Percentiles rank a stretch among this genome's conserved stretches.
These are phyloP conservation scores for Ceratocystis harringtonii DNA, from an alignment of 2,329 filamentous ascomycete species.

Conservation along the genomic window DNA sequence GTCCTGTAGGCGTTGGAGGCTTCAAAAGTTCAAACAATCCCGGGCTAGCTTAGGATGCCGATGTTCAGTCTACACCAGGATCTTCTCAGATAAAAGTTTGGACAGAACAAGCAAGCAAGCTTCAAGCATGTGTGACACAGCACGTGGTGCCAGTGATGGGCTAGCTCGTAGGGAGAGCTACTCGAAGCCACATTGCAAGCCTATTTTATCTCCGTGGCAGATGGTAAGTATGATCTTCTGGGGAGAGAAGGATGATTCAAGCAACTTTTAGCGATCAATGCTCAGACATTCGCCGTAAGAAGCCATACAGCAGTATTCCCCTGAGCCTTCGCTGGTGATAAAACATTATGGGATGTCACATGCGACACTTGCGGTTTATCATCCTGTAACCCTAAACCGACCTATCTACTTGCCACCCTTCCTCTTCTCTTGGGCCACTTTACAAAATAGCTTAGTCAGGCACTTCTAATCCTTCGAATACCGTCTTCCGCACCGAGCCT, in stretches of 20 bases:
- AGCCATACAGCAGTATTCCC: not conserved
- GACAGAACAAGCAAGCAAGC: not conserved
- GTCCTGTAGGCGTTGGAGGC: not conserved
- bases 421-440: no score
- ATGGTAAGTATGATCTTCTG: not conserved
- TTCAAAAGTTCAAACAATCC: constrained; percentile 3
- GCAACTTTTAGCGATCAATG: no score
- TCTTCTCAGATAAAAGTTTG: not conserved
- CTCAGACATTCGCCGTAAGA: not conserved
- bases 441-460: not conserved
- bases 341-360: not conserved
- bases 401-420: no score
- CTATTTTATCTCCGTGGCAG: not conserved
- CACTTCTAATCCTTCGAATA: not conserved
- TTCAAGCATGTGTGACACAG: not conserved
- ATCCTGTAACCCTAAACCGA: not conserved
- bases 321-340: not conserved
- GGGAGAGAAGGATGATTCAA: not conserved
- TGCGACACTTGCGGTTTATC: not conserved
- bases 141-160: not conserved
- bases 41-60: not conserved
- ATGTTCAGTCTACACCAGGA: not conserved
- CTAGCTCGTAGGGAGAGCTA: not conserved
- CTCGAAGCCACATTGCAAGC: not conserved
- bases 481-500: not conserved